Evolutionary conservation across 164 flowering plant species (phyloP).

Genomic region (Dillenia turbinata): DNA sequence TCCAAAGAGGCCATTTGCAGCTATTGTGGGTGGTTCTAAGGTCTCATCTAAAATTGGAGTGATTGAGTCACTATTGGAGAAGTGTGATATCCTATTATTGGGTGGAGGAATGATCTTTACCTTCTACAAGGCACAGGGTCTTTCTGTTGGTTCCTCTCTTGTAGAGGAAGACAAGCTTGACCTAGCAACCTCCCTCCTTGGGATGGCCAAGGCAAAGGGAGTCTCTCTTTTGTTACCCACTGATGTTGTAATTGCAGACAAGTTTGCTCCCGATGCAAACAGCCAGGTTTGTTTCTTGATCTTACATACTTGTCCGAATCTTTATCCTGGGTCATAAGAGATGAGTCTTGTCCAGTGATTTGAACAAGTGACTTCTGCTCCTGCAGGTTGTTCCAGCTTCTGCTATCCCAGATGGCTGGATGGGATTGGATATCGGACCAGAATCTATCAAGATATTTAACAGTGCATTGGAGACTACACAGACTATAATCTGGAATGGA

Average conservation of each 20-base stretch:
- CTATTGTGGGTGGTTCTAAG: conserved; percentile 85
- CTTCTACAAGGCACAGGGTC: conserved; percentile 81
- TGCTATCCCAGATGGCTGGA: conserved; percentile 82
- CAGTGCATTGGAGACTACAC: conserved; percentile 62
- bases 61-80: conserved; percentile 70
- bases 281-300: conserved; percentile 51
- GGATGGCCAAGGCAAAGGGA: conserved; percentile 70
- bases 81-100: conserved; percentile 62
- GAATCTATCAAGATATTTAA: conserved; percentile 68
- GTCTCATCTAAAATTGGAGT: conserved; percentile 83
- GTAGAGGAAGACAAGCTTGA: conserved; percentile 79
- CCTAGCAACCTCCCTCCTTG: conserved; percentile 66
- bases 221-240: conserved; percentile 68
- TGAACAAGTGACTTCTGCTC: not conserved
- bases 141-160: conserved; percentile 70
- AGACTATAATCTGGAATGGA: conserved; percentile 88
- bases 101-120: conserved; percentile 91
- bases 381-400: conserved; percentile 71
- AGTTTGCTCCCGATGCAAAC: conserved; percentile 82
- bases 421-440: conserved; percentile 91
- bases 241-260: conserved; percentile 75
- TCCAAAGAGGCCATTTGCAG: conserved; percentile 82
- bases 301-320: not conserved
- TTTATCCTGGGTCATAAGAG: no score
- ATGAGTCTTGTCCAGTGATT: no score